These are phyloP conservation scores for Tothia fuscella DNA, from an alignment of 2,329 filamentous ascomycete genomes.

Conservation along the genomic window DNA sequence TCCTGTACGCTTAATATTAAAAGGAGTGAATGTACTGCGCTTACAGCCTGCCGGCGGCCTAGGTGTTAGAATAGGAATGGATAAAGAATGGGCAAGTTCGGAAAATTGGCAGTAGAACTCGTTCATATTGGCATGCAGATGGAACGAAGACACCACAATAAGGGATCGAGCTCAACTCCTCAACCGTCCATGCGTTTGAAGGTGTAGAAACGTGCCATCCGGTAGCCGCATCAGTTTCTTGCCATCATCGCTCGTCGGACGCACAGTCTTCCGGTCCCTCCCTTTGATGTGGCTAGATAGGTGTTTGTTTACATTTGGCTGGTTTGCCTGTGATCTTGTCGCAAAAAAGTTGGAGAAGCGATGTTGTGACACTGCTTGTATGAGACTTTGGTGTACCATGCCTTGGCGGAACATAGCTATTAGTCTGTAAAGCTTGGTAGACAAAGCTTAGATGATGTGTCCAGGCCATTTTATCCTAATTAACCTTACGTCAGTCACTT, in stretches of 20 bases:
- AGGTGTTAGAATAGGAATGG: not conserved
- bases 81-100: not conserved
- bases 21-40: slow-evolving; percentile 1
- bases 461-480: too few species aligned
- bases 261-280: not conserved
- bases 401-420: not conserved
- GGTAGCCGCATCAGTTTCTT: not conserved
- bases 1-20: slow-evolving; percentile 1
- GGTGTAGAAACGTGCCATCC: too few species aligned
- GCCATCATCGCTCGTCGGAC: not conserved
- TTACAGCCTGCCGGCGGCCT: slow-evolving; percentile 7
- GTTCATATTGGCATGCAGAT: slow-evolving; percentile 6
- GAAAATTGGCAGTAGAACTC: not conserved
- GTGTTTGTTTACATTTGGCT: not conserved
- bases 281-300: not conserved
- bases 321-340: not conserved
- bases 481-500: too few species aligned
- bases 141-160: not conserved
- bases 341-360: not conserved
- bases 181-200: not conserved
- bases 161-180: not conserved
- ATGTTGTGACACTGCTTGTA: not conserved
- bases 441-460: too few species aligned
- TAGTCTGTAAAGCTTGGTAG: not conserved
- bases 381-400: not conserved